Percentiles rank a stretch among this genome's conserved stretches.
Evolutionary conservation across 345 rosid genomes (phyloP).

Genomic region (Pistacia integerrima): DNA sequence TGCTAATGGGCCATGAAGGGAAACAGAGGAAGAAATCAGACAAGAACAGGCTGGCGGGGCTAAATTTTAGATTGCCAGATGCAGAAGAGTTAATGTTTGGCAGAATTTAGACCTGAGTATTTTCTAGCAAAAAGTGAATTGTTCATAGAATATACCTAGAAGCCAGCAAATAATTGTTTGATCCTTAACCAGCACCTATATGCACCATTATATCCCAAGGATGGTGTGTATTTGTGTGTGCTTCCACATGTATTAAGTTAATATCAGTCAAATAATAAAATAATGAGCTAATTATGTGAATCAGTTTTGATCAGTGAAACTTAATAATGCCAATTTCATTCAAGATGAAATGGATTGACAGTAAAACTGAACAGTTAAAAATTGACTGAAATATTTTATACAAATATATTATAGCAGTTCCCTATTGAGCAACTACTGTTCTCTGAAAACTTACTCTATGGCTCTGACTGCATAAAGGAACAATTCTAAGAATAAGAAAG

Average conservation of each 20-base stretch:
- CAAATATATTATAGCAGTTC: background rate
- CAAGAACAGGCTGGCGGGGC: background rate
- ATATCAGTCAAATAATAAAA: constrained; percentile 1
- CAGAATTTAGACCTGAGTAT: background rate
- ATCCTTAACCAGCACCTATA: background rate
- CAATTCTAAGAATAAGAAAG: background rate
- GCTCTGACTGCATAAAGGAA: background rate
- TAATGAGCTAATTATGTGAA: background rate
- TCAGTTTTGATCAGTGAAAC: background rate
- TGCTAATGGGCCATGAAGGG: background rate
- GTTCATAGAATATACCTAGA: background rate
- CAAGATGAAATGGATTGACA: background rate
- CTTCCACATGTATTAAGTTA: background rate
- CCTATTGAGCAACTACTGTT: background rate
- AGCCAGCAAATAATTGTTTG: background rate
- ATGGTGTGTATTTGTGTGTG: background rate
- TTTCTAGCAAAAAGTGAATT: background rate
- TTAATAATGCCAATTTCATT: background rate
- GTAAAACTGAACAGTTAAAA: background rate
- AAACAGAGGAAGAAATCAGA: background rate
- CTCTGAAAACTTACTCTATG: background rate
- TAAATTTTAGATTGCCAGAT: background rate
- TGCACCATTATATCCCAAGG: background rate
- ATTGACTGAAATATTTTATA: background rate
- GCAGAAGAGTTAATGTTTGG: background rate